Percentiles rank a stretch among this genome's conserved stretches.
Conservation (phyloP, 164 flowering plant genomes). For the Macadamia integrifolia region DNA sequence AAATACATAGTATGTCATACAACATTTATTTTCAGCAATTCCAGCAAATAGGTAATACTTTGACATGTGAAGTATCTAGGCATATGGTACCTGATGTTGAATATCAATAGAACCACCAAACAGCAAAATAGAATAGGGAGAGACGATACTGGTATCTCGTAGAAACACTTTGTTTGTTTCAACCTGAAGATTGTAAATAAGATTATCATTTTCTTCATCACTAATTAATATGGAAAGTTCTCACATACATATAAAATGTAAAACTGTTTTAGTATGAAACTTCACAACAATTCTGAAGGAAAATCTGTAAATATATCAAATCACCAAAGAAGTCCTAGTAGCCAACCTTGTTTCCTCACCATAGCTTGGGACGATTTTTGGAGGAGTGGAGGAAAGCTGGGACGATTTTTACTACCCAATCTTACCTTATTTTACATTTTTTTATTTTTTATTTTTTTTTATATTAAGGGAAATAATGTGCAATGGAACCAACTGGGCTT, state of each 20-base stretch:
- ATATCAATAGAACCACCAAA: constrained; percentile 82
- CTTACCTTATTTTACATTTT: too few relatives aligned
- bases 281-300: too few relatives aligned
- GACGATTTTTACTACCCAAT: too few relatives aligned
- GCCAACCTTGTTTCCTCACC: too few relatives aligned
- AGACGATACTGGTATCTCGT: constrained; percentile 80
- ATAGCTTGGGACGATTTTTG: too few relatives aligned
- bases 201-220: neutral
- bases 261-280: neutral
- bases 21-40: neutral
- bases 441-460: too few relatives aligned
- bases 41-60: neutral
- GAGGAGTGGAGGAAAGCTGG: too few relatives aligned
- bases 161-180: constrained; percentile 80
- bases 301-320: too few relatives aligned
- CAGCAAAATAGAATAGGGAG: constrained; percentile 78
- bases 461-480: too few relatives aligned
- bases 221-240: neutral
- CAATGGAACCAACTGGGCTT: too few relatives aligned
- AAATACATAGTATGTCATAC: too few relatives aligned
- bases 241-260: neutral
- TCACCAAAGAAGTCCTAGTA: too few relatives aligned
- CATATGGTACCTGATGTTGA: constrained; percentile 69
- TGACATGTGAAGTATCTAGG: neutral
- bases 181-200: constrained; percentile 39